These are phyloP conservation scores for Solanum etuberosum DNA, from an alignment of 257 asterid genomes.

Conservation along the genomic window DNA sequence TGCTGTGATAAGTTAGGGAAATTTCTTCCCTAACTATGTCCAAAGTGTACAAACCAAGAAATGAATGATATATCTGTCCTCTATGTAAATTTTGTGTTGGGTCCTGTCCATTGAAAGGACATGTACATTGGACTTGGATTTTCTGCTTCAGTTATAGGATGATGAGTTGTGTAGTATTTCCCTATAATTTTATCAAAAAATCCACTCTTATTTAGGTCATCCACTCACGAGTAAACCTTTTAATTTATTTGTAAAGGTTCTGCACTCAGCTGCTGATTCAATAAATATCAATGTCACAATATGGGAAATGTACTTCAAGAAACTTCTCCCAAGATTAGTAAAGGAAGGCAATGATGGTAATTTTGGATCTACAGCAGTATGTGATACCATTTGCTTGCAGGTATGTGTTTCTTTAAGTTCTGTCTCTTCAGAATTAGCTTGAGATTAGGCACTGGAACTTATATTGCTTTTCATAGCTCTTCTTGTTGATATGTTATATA, in stretches of 20 bases:
- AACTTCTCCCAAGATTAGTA: conserved; percentile 68
- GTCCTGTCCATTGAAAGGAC: not conserved
- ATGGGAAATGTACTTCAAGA: conserved; percentile 80
- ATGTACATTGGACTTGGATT: not conserved
- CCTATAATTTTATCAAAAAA: not conserved
- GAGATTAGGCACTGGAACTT: not conserved
- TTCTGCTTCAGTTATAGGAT: not conserved
- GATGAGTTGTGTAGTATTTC: not conserved
- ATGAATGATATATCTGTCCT: not conserved
- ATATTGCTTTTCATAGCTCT: not conserved
- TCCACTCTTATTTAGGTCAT: not conserved
- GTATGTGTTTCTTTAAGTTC: conserved; percentile 13
- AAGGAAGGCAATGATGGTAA: conserved; percentile 82
- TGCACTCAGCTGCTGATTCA: conserved; percentile 63
- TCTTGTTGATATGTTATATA: not conserved
- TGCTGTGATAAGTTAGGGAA: not conserved
- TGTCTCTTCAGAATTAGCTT: not conserved
- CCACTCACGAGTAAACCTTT: not conserved
- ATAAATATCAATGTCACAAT: conserved; percentile 67
- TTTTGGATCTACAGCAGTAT: conserved; percentile 72
- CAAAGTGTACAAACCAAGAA: not conserved
- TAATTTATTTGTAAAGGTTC: conserved; percentile 35
- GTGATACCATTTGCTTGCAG: conserved; percentile 94
- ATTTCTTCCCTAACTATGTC: not conserved
- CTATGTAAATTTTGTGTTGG: not conserved